Conservation (phyloP, 2,329 filamentous ascomycete genomes). For the Beauveria sp. region DNA sequence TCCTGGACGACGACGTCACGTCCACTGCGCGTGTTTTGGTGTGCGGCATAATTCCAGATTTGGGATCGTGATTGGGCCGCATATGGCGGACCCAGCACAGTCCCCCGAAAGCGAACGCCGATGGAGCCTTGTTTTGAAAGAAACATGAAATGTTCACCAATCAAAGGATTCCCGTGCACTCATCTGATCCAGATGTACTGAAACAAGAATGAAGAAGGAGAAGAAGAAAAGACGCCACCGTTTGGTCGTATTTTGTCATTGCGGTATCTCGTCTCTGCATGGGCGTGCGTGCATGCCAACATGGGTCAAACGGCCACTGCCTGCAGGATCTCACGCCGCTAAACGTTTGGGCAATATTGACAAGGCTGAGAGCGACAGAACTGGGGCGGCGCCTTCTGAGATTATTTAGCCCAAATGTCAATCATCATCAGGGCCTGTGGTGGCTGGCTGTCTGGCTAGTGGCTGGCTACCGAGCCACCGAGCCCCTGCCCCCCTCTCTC, state of each 20-base stretch:
- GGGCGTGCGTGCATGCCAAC: background rate
- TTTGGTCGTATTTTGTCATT: background rate
- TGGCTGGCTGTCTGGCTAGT: background rate
- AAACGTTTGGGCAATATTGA: slow-evolving; percentile 3
- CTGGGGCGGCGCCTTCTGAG: background rate
- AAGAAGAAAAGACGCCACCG: background rate
- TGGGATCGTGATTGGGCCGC: background rate
- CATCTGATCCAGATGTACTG: background rate
- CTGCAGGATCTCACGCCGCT: slow-evolving; percentile 3
- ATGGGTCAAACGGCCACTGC: background rate
- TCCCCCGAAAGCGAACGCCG: too few species aligned
- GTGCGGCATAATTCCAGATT: background rate
- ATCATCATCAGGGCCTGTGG: background rate
- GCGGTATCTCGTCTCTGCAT: background rate
- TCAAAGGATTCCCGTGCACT: background rate
- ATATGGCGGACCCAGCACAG: background rate
- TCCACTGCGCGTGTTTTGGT: background rate
- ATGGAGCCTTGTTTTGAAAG: too few species aligned
- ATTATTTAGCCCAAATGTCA: background rate
- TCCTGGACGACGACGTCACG: background rate
- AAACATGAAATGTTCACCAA: background rate
- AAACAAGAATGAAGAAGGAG: too few species aligned
- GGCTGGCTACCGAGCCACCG: background rate
- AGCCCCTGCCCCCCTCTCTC: background rate
- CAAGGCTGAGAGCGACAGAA: slow-evolving; percentile 3